These are phyloP conservation scores for Salisapilia sapeloensis DNA, from an alignment of 352 stramenopile species.

Conservation along the genomic window DNA sequence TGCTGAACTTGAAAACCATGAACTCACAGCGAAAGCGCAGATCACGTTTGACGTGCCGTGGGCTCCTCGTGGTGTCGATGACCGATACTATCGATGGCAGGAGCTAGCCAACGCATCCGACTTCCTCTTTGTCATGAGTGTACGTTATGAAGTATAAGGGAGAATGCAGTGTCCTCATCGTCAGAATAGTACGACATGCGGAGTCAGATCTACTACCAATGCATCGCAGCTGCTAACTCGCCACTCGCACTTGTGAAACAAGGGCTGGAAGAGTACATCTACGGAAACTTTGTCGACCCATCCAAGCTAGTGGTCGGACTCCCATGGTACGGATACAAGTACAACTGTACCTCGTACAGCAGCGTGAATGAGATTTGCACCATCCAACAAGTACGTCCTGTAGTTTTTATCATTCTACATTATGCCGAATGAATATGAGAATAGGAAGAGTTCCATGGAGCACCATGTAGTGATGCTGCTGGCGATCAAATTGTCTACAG, in stretches of 20 bases:
- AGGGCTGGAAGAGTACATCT: constrained; percentile 61
- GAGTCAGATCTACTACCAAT: constrained; percentile 83
- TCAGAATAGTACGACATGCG: constrained; percentile 79
- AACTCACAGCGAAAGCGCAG: constrained; percentile 41
- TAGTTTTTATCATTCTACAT: no score
- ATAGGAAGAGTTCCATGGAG: constrained; percentile 61
- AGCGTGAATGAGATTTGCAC: constrained; percentile 7
- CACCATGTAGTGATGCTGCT: constrained; percentile 59
- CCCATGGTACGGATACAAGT: constrained; percentile 86
- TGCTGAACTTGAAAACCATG: constrained; percentile 20
- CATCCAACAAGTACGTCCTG: constrained; percentile 8
- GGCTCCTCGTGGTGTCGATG: constrained; percentile 59
- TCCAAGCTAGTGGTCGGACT: constrained; percentile 80
- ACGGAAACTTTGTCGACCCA: constrained; percentile 29
- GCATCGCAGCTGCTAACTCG: constrained; percentile 73
- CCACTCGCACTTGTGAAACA: constrained; percentile 49
- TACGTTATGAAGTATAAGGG: constrained; percentile 4
- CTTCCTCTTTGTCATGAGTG: constrained; percentile 85
- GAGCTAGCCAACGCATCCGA: constrained; percentile 45
- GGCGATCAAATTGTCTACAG: constrained; percentile 44
- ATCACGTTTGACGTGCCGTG: constrained; percentile 75
- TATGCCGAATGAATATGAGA: no score
- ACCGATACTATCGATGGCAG: constrained; percentile 69
- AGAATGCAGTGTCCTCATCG: not conserved
- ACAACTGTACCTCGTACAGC: constrained; percentile 25